Conservation (phyloP, 331 rosid species). For the Prunus yedoensis region DNA sequence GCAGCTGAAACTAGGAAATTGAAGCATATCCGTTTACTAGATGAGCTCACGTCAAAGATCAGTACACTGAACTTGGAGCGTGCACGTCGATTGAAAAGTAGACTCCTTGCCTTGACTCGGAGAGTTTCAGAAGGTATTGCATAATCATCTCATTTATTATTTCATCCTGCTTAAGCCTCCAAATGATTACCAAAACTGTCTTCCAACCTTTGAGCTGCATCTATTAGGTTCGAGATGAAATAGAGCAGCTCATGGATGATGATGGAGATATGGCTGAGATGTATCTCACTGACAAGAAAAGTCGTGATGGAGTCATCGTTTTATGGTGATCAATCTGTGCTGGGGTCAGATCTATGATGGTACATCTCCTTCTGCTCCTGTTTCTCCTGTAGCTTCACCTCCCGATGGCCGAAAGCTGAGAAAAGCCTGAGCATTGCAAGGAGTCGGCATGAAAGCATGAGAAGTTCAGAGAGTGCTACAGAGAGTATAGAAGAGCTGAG, state of each 20-base stretch:
- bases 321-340: constrained; percentile 78
- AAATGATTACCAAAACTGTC: constrained; percentile 15
- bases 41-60: constrained; percentile 94
- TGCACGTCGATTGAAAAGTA: constrained; percentile 91
- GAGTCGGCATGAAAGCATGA: constrained; percentile 89
- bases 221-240: constrained; percentile 92
- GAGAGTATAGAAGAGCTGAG: constrained; percentile 96
- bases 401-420: constrained; percentile 77
- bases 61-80: constrained; percentile 99
- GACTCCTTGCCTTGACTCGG: constrained; percentile 96
- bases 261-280: constrained; percentile 99
- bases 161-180: constrained; percentile 25
- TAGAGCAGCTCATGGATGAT: constrained; percentile 99
- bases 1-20: constrained; percentile 93
- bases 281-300: constrained; percentile 97
- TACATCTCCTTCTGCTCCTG: constrained; percentile 91
- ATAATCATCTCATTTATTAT: not conserved
- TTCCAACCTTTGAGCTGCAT: constrained; percentile 28
- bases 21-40: constrained; percentile 93
- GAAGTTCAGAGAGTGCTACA: constrained; percentile 78
- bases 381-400: constrained; percentile 96
- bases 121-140: constrained; percentile 95
- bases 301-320: constrained; percentile 74
- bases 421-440: constrained; percentile 86
- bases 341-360: constrained; percentile 75